phyloP scores from a whole-genome alignment of 768 basidiomycete species.

The Dictyophora rubrovolvata region DNA sequence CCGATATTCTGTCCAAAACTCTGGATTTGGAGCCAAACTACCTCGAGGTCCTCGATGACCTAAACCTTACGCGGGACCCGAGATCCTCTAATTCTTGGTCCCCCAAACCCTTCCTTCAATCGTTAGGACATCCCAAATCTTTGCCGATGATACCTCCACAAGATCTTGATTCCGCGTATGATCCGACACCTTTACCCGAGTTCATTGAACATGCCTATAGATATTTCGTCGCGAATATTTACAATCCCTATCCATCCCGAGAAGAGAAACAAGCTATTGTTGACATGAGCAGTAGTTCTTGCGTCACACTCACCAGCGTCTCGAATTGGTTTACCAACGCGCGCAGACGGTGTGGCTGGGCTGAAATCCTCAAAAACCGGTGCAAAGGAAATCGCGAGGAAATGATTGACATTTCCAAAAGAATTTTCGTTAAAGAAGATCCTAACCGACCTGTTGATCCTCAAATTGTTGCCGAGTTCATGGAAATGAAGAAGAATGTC shows the following conservation, averaged over 20 bases:
- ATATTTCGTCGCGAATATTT: constrained; percentile 38
- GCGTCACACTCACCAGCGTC: constrained; percentile 4
- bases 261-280: constrained; percentile 8
- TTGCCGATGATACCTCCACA: not conserved
- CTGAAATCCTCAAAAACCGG: constrained; percentile 5
- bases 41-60: too few relatives aligned
- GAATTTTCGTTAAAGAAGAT: constrained; percentile 17
- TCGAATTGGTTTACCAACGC: constrained; percentile 14
- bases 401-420: constrained; percentile 19
- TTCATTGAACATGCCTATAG: constrained; percentile 22
- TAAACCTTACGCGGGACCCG: too few relatives aligned
- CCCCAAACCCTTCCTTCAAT: not conserved
- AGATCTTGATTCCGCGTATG: not conserved
- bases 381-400: constrained; percentile 19
- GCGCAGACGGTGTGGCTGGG: constrained; percentile 16
- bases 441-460: constrained; percentile 7
- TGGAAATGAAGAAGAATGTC: constrained; percentile 19
- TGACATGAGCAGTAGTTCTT: not conserved
- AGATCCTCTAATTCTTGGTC: not conserved
- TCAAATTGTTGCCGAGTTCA: constrained; percentile 17
- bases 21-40: too few relatives aligned
- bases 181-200: constrained; percentile 5
- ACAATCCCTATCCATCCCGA: constrained; percentile 41
- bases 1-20: too few relatives aligned
- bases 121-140: not conserved